Evolutionary conservation across 2,329 filamentous ascomycete genomes (phyloP).

Genomic region (Trichoderma sp.): DNA sequence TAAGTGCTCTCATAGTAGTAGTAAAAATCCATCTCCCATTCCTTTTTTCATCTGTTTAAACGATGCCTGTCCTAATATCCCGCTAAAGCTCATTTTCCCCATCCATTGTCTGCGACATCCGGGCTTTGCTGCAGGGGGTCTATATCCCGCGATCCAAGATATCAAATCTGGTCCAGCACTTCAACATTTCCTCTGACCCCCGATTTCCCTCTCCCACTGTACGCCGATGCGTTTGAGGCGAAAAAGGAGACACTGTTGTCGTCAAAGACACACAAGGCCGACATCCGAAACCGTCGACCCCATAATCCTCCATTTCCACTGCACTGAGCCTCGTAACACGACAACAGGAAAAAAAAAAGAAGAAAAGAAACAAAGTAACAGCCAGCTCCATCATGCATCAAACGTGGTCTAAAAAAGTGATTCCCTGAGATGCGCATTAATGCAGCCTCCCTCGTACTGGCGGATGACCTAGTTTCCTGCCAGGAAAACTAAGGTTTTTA

Average conservation of each 20-base stretch:
- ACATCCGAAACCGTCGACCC: constrained; percentile 29
- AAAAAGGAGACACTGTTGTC: constrained; percentile 24
- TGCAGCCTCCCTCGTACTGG: constrained; percentile 34
- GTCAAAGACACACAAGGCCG: constrained; percentile 20
- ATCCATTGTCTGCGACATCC: constrained; percentile 18
- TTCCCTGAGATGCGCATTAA: constrained; percentile 43
- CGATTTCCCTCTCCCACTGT: constrained; percentile 18
- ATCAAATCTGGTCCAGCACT: constrained; percentile 24
- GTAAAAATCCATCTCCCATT: constrained; percentile 23
- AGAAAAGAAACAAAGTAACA: constrained; percentile 43
- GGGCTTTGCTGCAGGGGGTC: constrained; percentile 26
- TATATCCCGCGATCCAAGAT: constrained; percentile 27
- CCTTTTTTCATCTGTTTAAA: constrained; percentile 25
- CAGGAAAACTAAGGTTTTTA: constrained; percentile 28
- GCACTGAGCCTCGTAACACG: constrained; percentile 34
- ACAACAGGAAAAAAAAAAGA: constrained; percentile 44
- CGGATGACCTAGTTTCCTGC: constrained; percentile 33
- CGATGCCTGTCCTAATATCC: constrained; percentile 24
- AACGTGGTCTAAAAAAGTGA: constrained; percentile 51
- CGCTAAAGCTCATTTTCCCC: constrained; percentile 25
- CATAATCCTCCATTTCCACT: constrained; percentile 33
- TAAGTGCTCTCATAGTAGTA: constrained; percentile 16
- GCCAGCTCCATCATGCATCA: constrained; percentile 54
- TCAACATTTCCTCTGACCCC: constrained; percentile 9
- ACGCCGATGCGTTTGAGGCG: constrained; percentile 16